phyloP scores from a whole-genome alignment of 2,329 filamentous ascomycete genomes.

The Fusarium anthophilum region DNA sequence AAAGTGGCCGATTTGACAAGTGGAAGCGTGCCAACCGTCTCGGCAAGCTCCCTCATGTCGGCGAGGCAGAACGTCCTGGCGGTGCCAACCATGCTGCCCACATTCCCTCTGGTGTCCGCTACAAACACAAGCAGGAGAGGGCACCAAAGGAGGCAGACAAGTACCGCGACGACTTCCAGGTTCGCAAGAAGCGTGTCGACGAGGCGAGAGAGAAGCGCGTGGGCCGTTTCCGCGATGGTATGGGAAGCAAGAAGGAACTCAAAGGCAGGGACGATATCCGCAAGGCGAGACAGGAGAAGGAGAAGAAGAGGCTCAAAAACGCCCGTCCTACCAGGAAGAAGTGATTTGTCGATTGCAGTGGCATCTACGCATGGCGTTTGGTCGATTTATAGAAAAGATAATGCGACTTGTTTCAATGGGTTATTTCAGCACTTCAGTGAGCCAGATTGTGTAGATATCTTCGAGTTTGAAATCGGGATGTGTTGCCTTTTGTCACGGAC shows the following conservation, averaged over 20 bases:
- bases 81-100: conserved; percentile 28
- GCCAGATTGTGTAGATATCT: background rate
- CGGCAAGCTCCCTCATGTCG: conserved; percentile 79
- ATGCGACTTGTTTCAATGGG: background rate
- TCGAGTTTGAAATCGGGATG: background rate
- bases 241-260: conserved; percentile 79
- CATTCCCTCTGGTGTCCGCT: conserved; percentile 60
- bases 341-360: conserved; percentile 19
- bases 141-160: conserved; percentile 95
- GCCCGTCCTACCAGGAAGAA: conserved; percentile 77
- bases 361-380: conserved; percentile 27
- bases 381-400: conserved; percentile 28
- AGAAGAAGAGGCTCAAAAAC: conserved; percentile 86
- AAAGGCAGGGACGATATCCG: conserved; percentile 85
- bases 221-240: conserved; percentile 77
- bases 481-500: background rate
- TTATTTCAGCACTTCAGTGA: background rate
- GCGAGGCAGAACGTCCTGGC: conserved; percentile 74
- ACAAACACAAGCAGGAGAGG: conserved; percentile 86
- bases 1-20: conserved; percentile 89
- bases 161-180: conserved; percentile 88
- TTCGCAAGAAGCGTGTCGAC: conserved; percentile 87
- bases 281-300: conserved; percentile 80
- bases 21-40: conserved; percentile 92
- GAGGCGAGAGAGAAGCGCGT: conserved; percentile 87